Conservation (phyloP, 805 yeast species). For the Candida qinlingensis region DNA sequence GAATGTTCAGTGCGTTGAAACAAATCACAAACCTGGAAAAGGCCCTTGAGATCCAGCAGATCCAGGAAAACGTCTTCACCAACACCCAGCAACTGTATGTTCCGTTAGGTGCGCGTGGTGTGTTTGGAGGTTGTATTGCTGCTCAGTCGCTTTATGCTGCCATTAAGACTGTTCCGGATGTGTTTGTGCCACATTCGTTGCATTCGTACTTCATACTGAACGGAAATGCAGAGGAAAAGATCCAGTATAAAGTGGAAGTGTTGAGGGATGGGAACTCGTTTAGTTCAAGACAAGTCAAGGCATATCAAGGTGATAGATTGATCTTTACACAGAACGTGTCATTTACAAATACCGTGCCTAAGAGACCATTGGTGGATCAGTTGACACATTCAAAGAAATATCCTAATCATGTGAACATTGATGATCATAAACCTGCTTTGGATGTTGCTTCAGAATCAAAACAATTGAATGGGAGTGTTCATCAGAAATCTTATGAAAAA, state of each 20-base stretch:
- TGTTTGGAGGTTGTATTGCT: constrained; percentile 66
- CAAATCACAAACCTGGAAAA: constrained; percentile 15
- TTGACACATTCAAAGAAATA: constrained; percentile 14
- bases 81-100: constrained; percentile 26
- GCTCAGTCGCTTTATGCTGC: constrained; percentile 65
- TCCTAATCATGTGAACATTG: constrained; percentile 12
- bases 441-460: constrained; percentile 9
- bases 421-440: constrained; percentile 12
- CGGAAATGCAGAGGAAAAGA: constrained; percentile 41
- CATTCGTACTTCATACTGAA: constrained; percentile 59
- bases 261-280: constrained; percentile 49
- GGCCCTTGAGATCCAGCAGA: constrained; percentile 9
- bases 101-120: constrained; percentile 55
- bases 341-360: constrained; percentile 12
- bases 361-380: constrained; percentile 7
- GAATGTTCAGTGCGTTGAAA: constrained; percentile 5
- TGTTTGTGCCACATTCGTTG: constrained; percentile 51
- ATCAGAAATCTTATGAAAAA: not conserved
- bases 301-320: constrained; percentile 46
- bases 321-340: constrained; percentile 47
- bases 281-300: constrained; percentile 47
- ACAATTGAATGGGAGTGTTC: not conserved
- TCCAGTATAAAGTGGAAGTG: constrained; percentile 48
- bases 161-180: constrained; percentile 40
- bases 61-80: constrained; percentile 12